These are phyloP conservation scores for Petrea volubilis DNA, from an alignment of 257 asterid species.

Conservation along the genomic window DNA sequence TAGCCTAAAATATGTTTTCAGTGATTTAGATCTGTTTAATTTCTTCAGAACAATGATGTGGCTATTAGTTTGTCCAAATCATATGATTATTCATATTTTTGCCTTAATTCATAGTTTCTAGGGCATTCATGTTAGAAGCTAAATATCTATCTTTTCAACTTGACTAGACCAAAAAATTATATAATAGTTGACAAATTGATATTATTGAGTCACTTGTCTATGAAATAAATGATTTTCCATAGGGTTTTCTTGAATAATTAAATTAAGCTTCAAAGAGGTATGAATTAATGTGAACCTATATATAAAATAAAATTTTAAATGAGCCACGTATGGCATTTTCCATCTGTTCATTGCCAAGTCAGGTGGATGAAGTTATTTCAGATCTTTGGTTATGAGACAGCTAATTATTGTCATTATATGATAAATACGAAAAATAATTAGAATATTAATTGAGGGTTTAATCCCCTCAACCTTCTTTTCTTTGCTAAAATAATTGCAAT, in stretches of 20 bases:
- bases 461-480: not conserved
- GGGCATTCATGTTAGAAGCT: not conserved
- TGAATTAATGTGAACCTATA: slow-evolving; percentile 14
- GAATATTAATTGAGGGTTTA: not conserved
- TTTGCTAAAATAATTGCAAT: not conserved
- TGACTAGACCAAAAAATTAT: not conserved
- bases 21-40: too few relatives aligned
- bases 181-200: not conserved
- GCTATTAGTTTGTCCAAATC: not conserved
- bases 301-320: not conserved
- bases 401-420: not conserved
- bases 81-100: not conserved
- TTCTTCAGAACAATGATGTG: not conserved
- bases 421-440: not conserved
- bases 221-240: slow-evolving; percentile 6
- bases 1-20: too few relatives aligned
- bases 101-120: not conserved
- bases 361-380: not conserved
- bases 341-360: not conserved
- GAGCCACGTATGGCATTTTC: not conserved
- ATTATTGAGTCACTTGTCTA: not conserved
- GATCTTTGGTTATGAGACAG: not conserved
- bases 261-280: not conserved
- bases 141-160: not conserved
- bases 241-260: not conserved